Evolutionary conservation across 2,329 filamentous ascomycete genomes (phyloP), one percentile per base, ranked within the genome.

Genomic region (Penicillium sp.): DNA sequence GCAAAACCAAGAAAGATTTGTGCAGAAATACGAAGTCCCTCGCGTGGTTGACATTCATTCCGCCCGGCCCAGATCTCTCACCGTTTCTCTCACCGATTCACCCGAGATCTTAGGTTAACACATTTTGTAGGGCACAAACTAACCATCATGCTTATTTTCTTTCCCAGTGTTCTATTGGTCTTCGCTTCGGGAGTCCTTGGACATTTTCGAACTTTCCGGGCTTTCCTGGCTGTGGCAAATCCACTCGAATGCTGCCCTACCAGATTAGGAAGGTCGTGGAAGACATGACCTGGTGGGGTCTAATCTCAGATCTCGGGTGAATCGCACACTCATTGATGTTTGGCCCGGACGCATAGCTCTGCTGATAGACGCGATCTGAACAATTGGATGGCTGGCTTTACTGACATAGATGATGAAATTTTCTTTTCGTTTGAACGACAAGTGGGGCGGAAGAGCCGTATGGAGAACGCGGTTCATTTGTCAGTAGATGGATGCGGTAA

Each of bases 31-130:
- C n/a, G 33, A 37, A 35, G 33, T 22, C 15, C 29, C 27, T 46
- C 44, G 26, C 44, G 18, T 33, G 44, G 27, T 31, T 46, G 44
- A 31, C 26, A 46, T 33, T 14, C 33, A 29, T 15, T 29, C 26
- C 44, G n/a, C 18, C 29, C 14, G 27, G 22, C 29, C 46, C 15
- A 26, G 22, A 49, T 37, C 31, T 20, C 8, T 27, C 3, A 48
- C 29, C 23, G 33, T 55, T 50, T 55, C 31, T 31, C 47, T 58
- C 56, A 56, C 56, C 56, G 54, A 48, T 35, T 42, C 31, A 37
- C 44, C 44, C 44, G 44, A n/a, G 26, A 46, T 23, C 22, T 46
- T 46, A 26, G n/a, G 41, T 35, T 45, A 35, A 20, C 9, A 40
- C 18, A 40, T 40, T 40, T 22, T 20, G 37, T 27, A 44, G 26